Evolutionary conservation across 2,329 filamentous ascomycete species (phyloP).

Genomic region (Alternaria gansuensis): DNA sequence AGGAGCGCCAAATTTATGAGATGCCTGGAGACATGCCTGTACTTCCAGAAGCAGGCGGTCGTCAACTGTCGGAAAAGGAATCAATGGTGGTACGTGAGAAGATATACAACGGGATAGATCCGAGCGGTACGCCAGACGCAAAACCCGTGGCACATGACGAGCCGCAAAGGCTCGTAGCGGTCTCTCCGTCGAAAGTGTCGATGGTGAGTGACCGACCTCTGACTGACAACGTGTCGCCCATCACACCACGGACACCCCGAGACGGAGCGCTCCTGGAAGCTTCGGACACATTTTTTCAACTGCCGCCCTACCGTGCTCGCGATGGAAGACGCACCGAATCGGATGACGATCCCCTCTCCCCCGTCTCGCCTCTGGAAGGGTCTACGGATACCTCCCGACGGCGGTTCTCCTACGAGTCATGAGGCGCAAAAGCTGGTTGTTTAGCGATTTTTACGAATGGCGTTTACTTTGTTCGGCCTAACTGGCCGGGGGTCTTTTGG

Average conservation of each 20-base stretch:
- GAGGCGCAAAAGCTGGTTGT: slow-evolving; percentile 31
- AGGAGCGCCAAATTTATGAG: slow-evolving; percentile 56
- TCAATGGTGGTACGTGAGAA: slow-evolving; percentile 57
- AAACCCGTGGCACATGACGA: slow-evolving; percentile 33
- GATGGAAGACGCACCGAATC: slow-evolving; percentile 36
- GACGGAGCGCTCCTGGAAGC: slow-evolving; percentile 47
- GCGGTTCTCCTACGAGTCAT: slow-evolving; percentile 54
- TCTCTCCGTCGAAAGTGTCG: slow-evolving; percentile 41
- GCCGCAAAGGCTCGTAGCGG: slow-evolving; percentile 35
- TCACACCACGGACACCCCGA: slow-evolving; percentile 45
- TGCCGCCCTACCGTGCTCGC: slow-evolving; percentile 35
- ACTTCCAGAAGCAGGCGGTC: slow-evolving; percentile 60
- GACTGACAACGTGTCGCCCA: slow-evolving; percentile 36
- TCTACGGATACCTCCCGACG: slow-evolving; percentile 42
- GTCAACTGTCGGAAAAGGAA: slow-evolving; percentile 60
- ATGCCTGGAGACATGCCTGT: slow-evolving; percentile 66
- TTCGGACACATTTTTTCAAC: slow-evolving; percentile 44
- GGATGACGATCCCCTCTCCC: slow-evolving; percentile 45
- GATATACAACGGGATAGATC: slow-evolving; percentile 58
- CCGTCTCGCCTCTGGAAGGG: slow-evolving; percentile 49
- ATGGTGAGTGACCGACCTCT: slow-evolving; percentile 41
- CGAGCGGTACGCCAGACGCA: slow-evolving; percentile 29
- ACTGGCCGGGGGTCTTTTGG: slow-evolving; percentile 9
- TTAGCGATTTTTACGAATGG: slow-evolving; percentile 21
- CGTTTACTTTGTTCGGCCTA: slow-evolving; percentile 23